Evolutionary conservation across 805 yeast genomes (phyloP).

Genomic region (Yarrowia bubula): DNA sequence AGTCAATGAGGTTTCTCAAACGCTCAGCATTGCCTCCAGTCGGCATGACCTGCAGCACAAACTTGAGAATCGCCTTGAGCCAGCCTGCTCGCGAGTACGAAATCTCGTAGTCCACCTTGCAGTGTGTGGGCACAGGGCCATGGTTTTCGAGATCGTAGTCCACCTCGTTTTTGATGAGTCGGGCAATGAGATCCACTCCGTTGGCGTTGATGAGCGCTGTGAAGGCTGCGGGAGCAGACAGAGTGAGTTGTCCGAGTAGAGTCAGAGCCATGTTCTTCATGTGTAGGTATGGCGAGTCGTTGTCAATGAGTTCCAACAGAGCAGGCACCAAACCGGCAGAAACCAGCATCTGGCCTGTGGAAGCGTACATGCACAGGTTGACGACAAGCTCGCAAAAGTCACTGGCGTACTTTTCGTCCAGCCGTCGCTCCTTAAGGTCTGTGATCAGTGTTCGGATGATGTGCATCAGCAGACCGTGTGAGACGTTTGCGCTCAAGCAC

Average conservation of each 20-base stretch:
- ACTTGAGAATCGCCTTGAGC: constrained; percentile 58
- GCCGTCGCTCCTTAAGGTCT: constrained; percentile 38
- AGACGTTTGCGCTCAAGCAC: constrained; percentile 79
- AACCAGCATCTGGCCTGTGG: constrained; percentile 51
- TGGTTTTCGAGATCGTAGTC: constrained; percentile 49
- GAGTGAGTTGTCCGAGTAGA: constrained; percentile 47
- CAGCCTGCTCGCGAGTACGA: constrained; percentile 40
- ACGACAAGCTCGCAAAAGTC: constrained; percentile 56
- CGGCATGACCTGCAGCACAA: constrained; percentile 61
- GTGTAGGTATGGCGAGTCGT: constrained; percentile 52
- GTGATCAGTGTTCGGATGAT: constrained; percentile 60
- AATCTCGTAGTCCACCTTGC: constrained; percentile 44
- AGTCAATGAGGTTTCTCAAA: constrained; percentile 80
- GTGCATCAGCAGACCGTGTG: constrained; percentile 79
- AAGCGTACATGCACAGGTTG: constrained; percentile 56
- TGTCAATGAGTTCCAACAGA: constrained; percentile 57
- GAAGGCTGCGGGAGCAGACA: constrained; percentile 46
- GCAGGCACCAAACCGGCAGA: constrained; percentile 75
- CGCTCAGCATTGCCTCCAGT: constrained; percentile 76
- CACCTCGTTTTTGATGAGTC: constrained; percentile 61
- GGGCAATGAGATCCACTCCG: constrained; percentile 65
- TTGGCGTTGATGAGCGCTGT: constrained; percentile 61
- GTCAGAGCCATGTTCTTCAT: constrained; percentile 64
- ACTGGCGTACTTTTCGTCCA: constrained; percentile 50
- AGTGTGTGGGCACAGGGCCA: constrained; percentile 48